A percentile compares a stretch with the other conserved stretches of the same genome.
Evolutionary conservation across 768 basidiomycete species (phyloP).

Genomic region (Mrakia gelida): DNA sequence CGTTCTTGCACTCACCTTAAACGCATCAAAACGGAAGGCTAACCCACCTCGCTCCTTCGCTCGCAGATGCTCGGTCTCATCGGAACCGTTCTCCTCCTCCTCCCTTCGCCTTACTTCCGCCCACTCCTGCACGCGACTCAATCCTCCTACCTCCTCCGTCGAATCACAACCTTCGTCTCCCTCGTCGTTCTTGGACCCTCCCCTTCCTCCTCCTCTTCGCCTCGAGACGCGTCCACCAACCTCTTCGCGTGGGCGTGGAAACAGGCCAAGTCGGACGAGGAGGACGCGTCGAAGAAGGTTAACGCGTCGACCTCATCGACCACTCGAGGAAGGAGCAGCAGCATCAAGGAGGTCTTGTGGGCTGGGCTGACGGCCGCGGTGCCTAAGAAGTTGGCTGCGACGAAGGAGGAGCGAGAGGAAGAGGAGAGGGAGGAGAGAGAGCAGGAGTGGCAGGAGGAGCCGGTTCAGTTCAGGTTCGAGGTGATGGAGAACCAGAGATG

Average conservation of each 20-base stretch:
- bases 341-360: background rate
- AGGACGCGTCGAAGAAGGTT: background rate
- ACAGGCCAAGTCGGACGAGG: constrained; percentile 26
- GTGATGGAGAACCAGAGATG: constrained; percentile 44
- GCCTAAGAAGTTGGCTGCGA: background rate
- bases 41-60: too few species aligned
- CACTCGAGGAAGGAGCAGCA: constrained; percentile 15
- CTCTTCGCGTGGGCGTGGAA: constrained; percentile 25
- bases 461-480: constrained; percentile 54
- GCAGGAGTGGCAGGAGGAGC: constrained; percentile 52
- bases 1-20: too few species aligned
- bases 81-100: constrained; percentile 35
- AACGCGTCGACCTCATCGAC: too few species aligned
- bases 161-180: constrained; percentile 33
- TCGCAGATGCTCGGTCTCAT: constrained; percentile 22
- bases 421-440: constrained; percentile 49
- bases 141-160: constrained; percentile 35
- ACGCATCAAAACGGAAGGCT: too few species aligned
- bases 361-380: background rate
- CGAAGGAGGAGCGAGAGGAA: background rate
- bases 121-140: constrained; percentile 35
- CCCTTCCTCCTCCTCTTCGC: constrained; percentile 33
- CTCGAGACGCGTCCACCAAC: constrained; percentile 6
- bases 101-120: constrained; percentile 40
- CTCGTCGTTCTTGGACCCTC: constrained; percentile 37